phyloP scores from a whole-genome alignment of 2,329 filamentous ascomycete species.

The Incumbomyces lentus region DNA sequence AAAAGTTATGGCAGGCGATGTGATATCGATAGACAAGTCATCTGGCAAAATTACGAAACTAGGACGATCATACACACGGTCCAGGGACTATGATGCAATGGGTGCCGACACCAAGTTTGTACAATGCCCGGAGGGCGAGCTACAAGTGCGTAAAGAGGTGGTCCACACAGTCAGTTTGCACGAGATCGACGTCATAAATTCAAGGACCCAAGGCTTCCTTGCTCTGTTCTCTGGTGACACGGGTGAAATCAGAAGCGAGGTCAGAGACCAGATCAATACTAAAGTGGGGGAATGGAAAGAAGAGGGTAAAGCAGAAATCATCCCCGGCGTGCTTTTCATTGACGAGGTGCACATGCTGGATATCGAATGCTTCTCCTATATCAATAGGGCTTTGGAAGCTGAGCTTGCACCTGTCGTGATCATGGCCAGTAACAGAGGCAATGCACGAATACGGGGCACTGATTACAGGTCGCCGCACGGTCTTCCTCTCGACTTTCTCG shows the following conservation, averaged over 20 bases:
- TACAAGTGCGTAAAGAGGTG: constrained; percentile 94
- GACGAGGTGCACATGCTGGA: constrained; percentile 99
- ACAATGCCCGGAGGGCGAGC: constrained; percentile 91
- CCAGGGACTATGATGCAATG: constrained; percentile 98
- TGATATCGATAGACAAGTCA: constrained; percentile 97
- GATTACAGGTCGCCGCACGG: constrained; percentile 90
- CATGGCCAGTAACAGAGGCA: constrained; percentile 95
- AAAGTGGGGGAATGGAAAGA: constrained; percentile 99
- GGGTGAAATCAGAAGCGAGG: constrained; percentile 92
- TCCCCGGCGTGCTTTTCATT: constrained; percentile 93
- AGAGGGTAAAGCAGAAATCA: constrained; percentile 96
- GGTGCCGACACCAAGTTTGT: constrained; percentile 96
- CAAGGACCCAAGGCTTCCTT: constrained; percentile 92
- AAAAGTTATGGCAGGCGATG: constrained; percentile 95
- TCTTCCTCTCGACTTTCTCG: constrained; percentile 87
- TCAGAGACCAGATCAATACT: constrained; percentile 97
- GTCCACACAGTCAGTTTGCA: constrained; percentile 94
- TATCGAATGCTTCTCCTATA: constrained; percentile 97
- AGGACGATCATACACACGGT: constrained; percentile 85
- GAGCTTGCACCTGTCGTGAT: constrained; percentile 95
- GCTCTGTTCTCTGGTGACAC: constrained; percentile 97
- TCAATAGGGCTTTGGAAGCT: constrained; percentile 92
- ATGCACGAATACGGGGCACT: constrained; percentile 84
- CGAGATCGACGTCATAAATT: constrained; percentile 99
- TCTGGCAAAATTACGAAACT: constrained; percentile 97